Percentiles rank a stretch among this genome's conserved stretches.
Evolutionary conservation across 2,329 filamentous ascomycete species (phyloP).

Genomic region (Huntiella omanensis): DNA sequence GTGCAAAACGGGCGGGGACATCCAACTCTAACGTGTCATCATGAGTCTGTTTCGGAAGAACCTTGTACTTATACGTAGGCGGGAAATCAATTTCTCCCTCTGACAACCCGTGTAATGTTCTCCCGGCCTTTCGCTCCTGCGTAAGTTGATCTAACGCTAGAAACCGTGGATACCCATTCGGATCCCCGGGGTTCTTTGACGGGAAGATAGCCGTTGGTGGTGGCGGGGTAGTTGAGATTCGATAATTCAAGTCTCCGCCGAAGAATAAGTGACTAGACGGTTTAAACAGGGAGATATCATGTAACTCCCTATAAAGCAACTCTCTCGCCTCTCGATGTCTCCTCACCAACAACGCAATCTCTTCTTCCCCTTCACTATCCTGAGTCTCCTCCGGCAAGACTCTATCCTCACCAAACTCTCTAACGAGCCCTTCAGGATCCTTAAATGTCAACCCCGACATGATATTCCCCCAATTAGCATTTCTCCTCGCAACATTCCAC

Average conservation of each 20-base stretch:
- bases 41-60: slow-evolving; percentile 20
- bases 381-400: not conserved
- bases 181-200: slow-evolving; percentile 34
- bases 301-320: slow-evolving; percentile 22
- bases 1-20: slow-evolving; percentile 52
- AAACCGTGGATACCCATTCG: slow-evolving; percentile 45
- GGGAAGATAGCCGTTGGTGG: slow-evolving; percentile 42
- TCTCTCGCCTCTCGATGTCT: slow-evolving; percentile 19
- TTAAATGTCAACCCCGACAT: slow-evolving; percentile 63
- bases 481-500: slow-evolving; percentile 52
- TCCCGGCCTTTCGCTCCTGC: slow-evolving; percentile 46
- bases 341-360: slow-evolving; percentile 17
- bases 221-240: slow-evolving; percentile 53
- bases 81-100: slow-evolving; percentile 65
- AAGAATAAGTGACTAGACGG: slow-evolving; percentile 65
- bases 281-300: slow-evolving; percentile 51
- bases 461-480: slow-evolving; percentile 75
- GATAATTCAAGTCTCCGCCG: slow-evolving; percentile 87
- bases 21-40: slow-evolving; percentile 16
- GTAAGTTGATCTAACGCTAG: slow-evolving; percentile 62
- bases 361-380: slow-evolving; percentile 13
- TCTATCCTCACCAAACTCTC: slow-evolving; percentile 5
- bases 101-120: slow-evolving; percentile 57
- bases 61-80: slow-evolving; percentile 81
- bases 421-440: slow-evolving; percentile 26